phyloP scores from a whole-genome alignment of 2,329 filamentous ascomycete species.

The Septoria linicola region DNA sequence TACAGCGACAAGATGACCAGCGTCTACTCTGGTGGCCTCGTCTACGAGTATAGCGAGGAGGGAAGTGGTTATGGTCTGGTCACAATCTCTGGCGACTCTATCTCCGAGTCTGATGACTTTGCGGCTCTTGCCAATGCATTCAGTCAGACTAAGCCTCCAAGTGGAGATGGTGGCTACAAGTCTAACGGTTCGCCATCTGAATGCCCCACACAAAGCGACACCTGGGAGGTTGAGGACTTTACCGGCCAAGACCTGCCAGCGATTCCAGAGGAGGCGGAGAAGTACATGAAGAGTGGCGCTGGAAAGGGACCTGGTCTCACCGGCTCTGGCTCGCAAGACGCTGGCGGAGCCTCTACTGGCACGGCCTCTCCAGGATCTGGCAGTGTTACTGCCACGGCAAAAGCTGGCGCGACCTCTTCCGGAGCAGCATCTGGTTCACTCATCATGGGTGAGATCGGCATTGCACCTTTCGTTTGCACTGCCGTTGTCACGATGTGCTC shows the following conservation, averaged over 20 bases:
- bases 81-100: conserved; percentile 54
- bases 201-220: conserved; percentile 55
- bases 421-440: conserved; percentile 46
- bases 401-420: conserved; percentile 37
- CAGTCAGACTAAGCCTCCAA: conserved; percentile 50
- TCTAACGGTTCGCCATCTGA: conserved; percentile 50
- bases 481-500: conserved; percentile 54
- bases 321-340: conserved; percentile 57
- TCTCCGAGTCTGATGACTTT: conserved; percentile 63
- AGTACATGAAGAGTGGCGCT: conserved; percentile 59
- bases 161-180: conserved; percentile 61
- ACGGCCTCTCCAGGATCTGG: conserved; percentile 54
- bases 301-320: conserved; percentile 57
- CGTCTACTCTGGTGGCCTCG: conserved; percentile 92
- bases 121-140: conserved; percentile 54
- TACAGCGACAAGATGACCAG: conserved; percentile 80
- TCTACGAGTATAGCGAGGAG: conserved; percentile 91
- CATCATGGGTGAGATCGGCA: conserved; percentile 46
- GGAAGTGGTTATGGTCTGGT: conserved; percentile 79
- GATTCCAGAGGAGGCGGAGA: conserved; percentile 55
- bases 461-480: conserved; percentile 54
- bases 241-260: conserved; percentile 53
- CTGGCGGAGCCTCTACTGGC: conserved; percentile 51
- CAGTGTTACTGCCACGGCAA: conserved; percentile 43
- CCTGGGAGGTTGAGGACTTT: conserved; percentile 56